Evolutionary conservation across 495 filamentous ascomycete genomes (phyloP).

Genomic region (Trypethelium eluteriae): DNA sequence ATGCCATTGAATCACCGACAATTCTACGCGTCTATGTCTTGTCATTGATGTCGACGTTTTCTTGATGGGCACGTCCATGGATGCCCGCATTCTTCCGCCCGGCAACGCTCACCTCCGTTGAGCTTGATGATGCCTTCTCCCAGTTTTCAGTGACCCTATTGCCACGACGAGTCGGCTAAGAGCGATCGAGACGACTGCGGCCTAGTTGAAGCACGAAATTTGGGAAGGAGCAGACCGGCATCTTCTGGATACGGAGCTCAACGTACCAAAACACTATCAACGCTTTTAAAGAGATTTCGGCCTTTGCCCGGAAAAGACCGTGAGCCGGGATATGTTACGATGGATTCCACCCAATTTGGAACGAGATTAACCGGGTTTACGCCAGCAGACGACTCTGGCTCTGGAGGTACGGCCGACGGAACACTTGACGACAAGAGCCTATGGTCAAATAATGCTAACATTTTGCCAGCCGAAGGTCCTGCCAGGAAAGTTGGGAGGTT

Average conservation of each 20-base stretch:
- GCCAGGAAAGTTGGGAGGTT: slow-evolving; percentile 4
- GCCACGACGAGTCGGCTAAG: not conserved
- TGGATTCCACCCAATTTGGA: not conserved
- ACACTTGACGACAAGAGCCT: not conserved
- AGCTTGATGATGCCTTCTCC: slow-evolving; percentile 3
- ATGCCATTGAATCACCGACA: not conserved
- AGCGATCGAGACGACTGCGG: slow-evolving; percentile 4
- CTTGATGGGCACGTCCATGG: not conserved
- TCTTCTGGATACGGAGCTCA: not conserved
- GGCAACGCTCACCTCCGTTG: not conserved
- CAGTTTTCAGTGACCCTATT: not conserved
- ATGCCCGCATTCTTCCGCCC: slow-evolving; percentile 4
- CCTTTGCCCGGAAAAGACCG: not conserved
- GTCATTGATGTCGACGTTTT: not conserved
- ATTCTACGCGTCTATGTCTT: not conserved
- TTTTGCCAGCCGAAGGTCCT: slow-evolving; percentile 1
- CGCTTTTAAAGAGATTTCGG: not conserved
- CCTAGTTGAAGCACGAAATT: not conserved
- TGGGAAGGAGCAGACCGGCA: not conserved
- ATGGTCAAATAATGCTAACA: not conserved
- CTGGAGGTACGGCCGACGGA: not conserved
- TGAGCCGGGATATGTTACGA: not conserved
- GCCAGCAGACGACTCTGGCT: slow-evolving; percentile 7
- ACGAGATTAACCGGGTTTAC: not conserved
- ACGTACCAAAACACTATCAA: not conserved